phyloP scores from a whole-genome alignment of 164 flowering plant species.

The Berberis thunbergii region DNA sequence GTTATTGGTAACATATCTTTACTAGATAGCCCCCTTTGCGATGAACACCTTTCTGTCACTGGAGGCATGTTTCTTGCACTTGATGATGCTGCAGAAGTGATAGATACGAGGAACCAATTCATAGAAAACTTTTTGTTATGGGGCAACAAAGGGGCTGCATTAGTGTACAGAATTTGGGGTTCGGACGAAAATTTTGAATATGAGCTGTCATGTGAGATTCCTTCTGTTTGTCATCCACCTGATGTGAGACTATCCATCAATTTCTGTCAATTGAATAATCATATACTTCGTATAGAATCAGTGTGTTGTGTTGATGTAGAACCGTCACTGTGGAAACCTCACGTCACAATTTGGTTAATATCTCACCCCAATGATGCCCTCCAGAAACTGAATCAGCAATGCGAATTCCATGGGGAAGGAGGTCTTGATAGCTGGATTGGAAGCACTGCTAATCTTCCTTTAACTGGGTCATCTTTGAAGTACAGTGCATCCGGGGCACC shows the following conservation, averaged over 20 bases:
- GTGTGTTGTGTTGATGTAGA: constrained; percentile 33
- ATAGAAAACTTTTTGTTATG: constrained; percentile 44
- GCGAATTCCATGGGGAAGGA: constrained; percentile 44
- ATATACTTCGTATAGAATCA: constrained; percentile 65
- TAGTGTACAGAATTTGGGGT: constrained; percentile 43
- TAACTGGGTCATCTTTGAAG: constrained; percentile 10
- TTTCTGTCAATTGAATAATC: constrained; percentile 31
- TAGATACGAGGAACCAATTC: constrained; percentile 8
- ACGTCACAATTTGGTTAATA: constrained; percentile 50
- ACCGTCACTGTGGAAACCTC: constrained; percentile 52
- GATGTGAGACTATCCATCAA: constrained; percentile 25
- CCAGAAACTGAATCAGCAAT: constrained; percentile 15
- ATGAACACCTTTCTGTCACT: constrained; percentile 19
- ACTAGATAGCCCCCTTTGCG: constrained; percentile 26
- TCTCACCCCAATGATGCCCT: constrained; percentile 16
- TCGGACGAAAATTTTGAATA: constrained; percentile 27
- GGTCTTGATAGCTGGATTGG: constrained; percentile 29
- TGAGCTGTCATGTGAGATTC: constrained; percentile 40
- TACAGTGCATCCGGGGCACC: neutral
- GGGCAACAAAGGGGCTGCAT: constrained; percentile 56
- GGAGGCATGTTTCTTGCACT: constrained; percentile 58
- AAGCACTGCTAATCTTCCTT: constrained; percentile 10
- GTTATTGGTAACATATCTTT: constrained; percentile 56
- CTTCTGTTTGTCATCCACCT: constrained; percentile 31
- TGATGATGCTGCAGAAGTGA: constrained; percentile 9